These are phyloP conservation scores for Taphrina sp. DNA, from an alignment of 1,139 yeast genomes.

Conservation along the genomic window DNA sequence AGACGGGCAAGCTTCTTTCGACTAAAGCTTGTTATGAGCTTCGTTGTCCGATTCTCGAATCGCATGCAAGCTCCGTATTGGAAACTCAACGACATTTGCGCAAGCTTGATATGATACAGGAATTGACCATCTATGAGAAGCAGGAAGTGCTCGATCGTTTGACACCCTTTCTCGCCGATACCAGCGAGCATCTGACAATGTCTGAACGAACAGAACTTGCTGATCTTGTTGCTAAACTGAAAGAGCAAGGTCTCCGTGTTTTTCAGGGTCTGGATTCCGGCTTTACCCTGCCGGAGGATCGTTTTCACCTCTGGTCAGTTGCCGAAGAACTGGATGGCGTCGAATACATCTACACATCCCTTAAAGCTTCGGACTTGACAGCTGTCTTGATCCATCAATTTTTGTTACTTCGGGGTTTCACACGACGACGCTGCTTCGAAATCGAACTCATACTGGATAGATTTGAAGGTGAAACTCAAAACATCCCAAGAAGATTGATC, in stretches of 20 bases:
- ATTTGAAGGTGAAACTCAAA: not conserved
- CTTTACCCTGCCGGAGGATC: conserved; percentile 10
- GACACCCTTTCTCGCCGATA: not conserved
- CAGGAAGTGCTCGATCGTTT: conserved; percentile 18
- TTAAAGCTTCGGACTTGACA: conserved; percentile 1
- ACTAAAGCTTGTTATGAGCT: conserved; percentile 16
- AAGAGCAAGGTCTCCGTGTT: conserved; percentile 1
- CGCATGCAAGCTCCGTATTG: conserved; percentile 7
- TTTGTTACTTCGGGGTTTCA: not conserved
- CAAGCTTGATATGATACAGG: conserved; percentile 4
- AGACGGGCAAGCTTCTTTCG: conserved; percentile 2
- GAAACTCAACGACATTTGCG: conserved; percentile 9
- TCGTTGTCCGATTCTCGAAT: conserved; percentile 4
- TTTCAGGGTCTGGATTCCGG: conserved; percentile 19
- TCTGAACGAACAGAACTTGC: not conserved
- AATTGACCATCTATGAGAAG: conserved; percentile 10
- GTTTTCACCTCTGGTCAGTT: conserved; percentile 16
- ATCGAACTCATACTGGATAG: conserved; percentile 6
- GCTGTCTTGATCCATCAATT: conserved; percentile 7
- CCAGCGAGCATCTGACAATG: not conserved
- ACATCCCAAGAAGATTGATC: conserved; percentile 1
- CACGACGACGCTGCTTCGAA: conserved; percentile 16
- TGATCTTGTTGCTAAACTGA: not conserved
- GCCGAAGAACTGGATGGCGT: not conserved
- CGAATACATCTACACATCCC: conserved; percentile 5